Base-by-base conservation (phyloP, 23 red algal species). In the Gracilariopsis chorda region DNA sequence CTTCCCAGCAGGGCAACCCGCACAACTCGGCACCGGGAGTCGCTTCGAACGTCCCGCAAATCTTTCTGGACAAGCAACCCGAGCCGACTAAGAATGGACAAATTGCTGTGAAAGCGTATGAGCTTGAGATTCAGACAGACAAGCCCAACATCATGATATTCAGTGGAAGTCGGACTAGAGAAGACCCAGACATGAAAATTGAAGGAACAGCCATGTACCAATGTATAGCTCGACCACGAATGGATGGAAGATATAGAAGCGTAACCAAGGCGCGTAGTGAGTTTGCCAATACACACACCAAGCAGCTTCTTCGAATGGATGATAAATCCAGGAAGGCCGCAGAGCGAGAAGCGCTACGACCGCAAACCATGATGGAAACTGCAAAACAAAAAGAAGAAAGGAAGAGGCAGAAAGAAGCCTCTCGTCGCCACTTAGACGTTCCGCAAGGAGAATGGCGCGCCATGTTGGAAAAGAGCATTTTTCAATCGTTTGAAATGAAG, bases 401-500 rank as follows among this genome's bases (percentile, higher is more conserved):
- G 24, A 84, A 93, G 32, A 37, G 67, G 20, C 57, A 78, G 70
- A 86, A 84, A 21, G 90, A 84, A 37, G 78, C 68, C 28, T 62
- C 79, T 23, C 58, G 90, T 35, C 64, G 90, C 28, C 79, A 77
- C 49, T 65, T 93, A 48, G 86, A 90, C 47, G 60, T 83, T 16
- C 86, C 86, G 33, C 60, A 65, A 23, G 80, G 45, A 13, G 82
- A 86, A 73, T 96, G 79, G 78, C 77, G 72, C 30, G 78, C 61
- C n/a, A 49, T 61, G 27, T 78, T 78, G 32, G 49, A 55, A 39
- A 21, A 43, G 57, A 67, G 27, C 27, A 59, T 92, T 20, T 96
- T 96, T 62, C 53, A 51, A 14, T 80, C 88, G 32, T 96, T 96
- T 65, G 90, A 92, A 14, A 30, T 55, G 46, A 69, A 94, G 36